phyloP scores from a whole-genome alignment of 768 basidiomycete genomes.

The Multifurca ochricompacta region DNA sequence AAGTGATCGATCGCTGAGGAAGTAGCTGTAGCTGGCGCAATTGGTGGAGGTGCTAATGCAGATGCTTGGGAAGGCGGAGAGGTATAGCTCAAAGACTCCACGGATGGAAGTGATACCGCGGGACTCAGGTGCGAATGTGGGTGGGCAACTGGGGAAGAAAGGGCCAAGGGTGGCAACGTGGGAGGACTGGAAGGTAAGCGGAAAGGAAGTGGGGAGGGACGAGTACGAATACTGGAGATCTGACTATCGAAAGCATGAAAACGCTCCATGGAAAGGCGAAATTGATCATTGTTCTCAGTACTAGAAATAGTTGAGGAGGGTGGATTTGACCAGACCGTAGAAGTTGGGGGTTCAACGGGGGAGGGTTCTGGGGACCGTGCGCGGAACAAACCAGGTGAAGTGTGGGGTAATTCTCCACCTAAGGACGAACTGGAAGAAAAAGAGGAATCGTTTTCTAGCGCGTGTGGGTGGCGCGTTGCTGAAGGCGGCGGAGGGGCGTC shows the following conservation, averaged over 20 bases:
- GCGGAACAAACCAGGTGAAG: constrained; percentile 1
- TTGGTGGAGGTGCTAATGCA: background rate
- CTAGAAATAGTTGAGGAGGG: background rate
- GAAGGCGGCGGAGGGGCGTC: background rate
- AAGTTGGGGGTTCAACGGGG: background rate
- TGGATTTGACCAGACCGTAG: constrained; percentile 1
- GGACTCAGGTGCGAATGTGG: background rate
- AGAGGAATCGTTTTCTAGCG: background rate
- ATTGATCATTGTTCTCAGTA: constrained; percentile 17
- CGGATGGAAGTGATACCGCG: constrained; percentile 9
- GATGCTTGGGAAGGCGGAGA: background rate
- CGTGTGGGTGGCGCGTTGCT: background rate
- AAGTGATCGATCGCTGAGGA: constrained; percentile 3
- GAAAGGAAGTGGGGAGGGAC: constrained; percentile 12
- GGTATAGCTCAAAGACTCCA: constrained; percentile 3
- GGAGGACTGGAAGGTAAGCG: constrained; percentile 6
- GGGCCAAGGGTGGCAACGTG: constrained; percentile 19
- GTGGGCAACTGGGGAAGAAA: constrained; percentile 12
- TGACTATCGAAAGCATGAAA: constrained; percentile 22
- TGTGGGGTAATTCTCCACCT: background rate
- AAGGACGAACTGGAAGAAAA: constrained; percentile 2
- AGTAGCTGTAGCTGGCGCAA: background rate
- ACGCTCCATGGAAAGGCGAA: constrained; percentile 21
- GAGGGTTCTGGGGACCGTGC: background rate
- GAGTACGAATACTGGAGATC: constrained; percentile 19